Evolutionary conservation across 75 land plant genomes (phyloP), one percentile per base, ranked within the genome.

Genomic region (Isoetes taiwanensis): DNA sequence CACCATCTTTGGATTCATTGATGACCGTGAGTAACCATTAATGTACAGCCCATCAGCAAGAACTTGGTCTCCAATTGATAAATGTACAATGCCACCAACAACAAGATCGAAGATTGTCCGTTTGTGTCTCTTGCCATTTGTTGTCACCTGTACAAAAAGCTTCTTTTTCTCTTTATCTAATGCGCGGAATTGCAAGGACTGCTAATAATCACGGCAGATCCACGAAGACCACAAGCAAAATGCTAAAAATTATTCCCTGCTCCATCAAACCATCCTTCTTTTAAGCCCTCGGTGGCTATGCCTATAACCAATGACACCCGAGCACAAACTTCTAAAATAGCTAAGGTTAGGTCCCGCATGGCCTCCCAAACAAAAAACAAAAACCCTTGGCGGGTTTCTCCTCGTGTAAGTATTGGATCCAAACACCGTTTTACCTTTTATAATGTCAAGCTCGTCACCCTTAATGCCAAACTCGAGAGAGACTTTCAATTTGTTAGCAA

Each of bases 361-460:
- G 94, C 94, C 19, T 86, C 93, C 86, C 83, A 86, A 9, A 90
- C 88, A 78, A 64, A 76, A 83, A 46, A 56, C 69, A 63, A 63
- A 76, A 38, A 87, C 81, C 2, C 82, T 64, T 63, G 71, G 67
- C 1, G 79, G 53, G 48, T 84, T 81, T 65, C 76, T 80, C 61
- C 83, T 88, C 39, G 69, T 65, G 35, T 75, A 83, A 35, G 56
- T 57, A 43, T 87, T 87, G 16, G 54, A 32, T 6, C 94, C 94
- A 73, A 61, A 87, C 5, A 80, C 41, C n/a, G 72, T 59, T 58
- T 75, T 73, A 42, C 94, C 62, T 3, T 17, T 24, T 17, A 66
- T 9, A 14, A 76, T 19, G 30, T 56, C 64, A 19, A 34, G 55
- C 23, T 73, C 72, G 42, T 38, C 62, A 50, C 64, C 41, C 1